Evolutionary conservation across 2,329 filamentous ascomycete species (phyloP), one percentile per base, ranked within the genome.

Genomic region (Cercospora sesami): DNA sequence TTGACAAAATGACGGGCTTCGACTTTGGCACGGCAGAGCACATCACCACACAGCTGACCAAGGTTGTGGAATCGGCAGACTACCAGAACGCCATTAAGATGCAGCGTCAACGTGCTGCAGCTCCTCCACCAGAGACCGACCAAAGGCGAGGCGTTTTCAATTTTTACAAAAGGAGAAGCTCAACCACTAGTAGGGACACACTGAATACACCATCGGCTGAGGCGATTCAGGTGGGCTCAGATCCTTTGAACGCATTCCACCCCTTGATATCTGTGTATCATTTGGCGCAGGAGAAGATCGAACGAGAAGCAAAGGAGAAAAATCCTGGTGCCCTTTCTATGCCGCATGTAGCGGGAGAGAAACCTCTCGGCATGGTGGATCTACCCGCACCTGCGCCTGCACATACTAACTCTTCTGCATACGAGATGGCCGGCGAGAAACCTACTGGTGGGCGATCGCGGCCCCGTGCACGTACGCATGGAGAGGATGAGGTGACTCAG

Each of bases 1-100:
- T 99, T 66, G 88, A 92, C 60, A 94, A 92, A 73, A 99, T 99
- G 95, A 96, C 93, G 26, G 95, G 95, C 2, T 99, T 99, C 79
- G 96, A 98, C 79, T 99, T 98, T 81, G 95, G 95, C 0, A 86
- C 92, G 0, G 86, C 93, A 1, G 93, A 97, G 63, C 87, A 88
- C 66, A 97, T 99, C 76, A 90, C 87, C 66, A 83, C 87, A 2
- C 92, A 97, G 77, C 86, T 99, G 53, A 91, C 89, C 9, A 91
- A 91, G 71, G 87, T 94, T n/a, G 87, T 99, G 68, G 91, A 96
- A 75, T 97, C 94, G 0, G 93, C 96, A 6, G 94, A 98, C 48
- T 99, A 99, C 74, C 93, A 96, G 75, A 88, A 90, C 67, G 93
- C 93, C 5, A 85, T 96, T n/a, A 87, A 89, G 65, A 81, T 90